Conservation (phyloP, 768 basidiomycete genomes). For the Tricholoma flavovirens region DNA sequence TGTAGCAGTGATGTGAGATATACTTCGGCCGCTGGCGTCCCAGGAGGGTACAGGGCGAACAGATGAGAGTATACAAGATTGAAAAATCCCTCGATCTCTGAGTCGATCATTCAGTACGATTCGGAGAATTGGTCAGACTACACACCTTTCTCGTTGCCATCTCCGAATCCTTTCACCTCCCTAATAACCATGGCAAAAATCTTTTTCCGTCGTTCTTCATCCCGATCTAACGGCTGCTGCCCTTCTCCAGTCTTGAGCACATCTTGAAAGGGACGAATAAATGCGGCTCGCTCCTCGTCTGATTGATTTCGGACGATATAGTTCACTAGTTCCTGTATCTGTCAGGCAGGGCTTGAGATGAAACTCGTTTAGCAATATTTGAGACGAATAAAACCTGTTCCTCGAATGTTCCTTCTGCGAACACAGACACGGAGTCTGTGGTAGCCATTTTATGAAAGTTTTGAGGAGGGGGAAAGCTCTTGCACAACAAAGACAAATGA, state of each 20-base stretch:
- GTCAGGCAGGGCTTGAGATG: conserved; percentile 4
- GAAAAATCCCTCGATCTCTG: conserved; percentile 86
- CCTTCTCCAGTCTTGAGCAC: conserved; percentile 46
- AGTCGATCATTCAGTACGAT: neutral
- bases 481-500: conserved; percentile 34
- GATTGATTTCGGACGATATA: conserved; percentile 62
- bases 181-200: conserved; percentile 55
- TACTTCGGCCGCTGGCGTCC: conserved; percentile 50
- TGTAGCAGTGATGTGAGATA: conserved; percentile 45
- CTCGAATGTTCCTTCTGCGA: conserved; percentile 83
- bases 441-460: conserved; percentile 49
- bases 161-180: conserved; percentile 65
- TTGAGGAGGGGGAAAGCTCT: conserved; percentile 19
- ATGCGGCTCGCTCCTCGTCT: conserved; percentile 61
- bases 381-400: conserved; percentile 56
- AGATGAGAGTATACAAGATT: conserved; percentile 76
- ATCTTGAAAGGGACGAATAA: conserved; percentile 64
- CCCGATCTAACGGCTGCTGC: conserved; percentile 47
- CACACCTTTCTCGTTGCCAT: conserved; percentile 73
- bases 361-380: neutral
- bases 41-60: conserved; percentile 49
- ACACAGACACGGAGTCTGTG: conserved; percentile 77
- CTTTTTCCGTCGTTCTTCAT: conserved; percentile 44
- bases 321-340: conserved; percentile 76
- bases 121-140: conserved; percentile 2